Percentiles rank a stretch among this genome's conserved stretches.
Evolutionary conservation across 2,329 filamentous ascomycete genomes (phyloP).

Genomic region (Aspergillus sp.): DNA sequence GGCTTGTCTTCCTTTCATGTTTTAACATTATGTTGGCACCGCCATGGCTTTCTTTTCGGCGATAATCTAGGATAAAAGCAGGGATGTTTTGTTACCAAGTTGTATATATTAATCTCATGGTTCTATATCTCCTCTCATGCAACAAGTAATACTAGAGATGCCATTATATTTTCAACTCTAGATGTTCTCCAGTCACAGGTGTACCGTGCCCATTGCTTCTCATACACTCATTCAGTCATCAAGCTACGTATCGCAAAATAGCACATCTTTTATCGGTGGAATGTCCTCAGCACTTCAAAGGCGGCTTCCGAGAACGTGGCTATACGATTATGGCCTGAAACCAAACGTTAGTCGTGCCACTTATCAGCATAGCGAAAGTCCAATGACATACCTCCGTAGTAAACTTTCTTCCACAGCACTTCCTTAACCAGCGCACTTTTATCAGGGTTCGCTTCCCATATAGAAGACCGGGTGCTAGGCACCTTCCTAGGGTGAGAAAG

Average conservation of each 20-base stretch:
- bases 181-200: not conserved
- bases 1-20: constrained; percentile 16
- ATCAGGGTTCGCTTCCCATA: constrained; percentile 37
- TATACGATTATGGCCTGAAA: constrained; percentile 42
- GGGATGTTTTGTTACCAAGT: constrained; percentile 7
- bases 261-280: constrained; percentile 29
- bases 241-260: not conserved
- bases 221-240: not conserved
- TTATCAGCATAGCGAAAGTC: not conserved
- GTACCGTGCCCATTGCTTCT: not conserved
- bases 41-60: not conserved
- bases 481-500: no score
- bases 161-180: not conserved
- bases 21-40: constrained; percentile 1
- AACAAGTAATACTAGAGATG: not conserved
- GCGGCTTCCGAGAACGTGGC: constrained; percentile 40
- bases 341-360: not conserved
- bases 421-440: constrained; percentile 30
- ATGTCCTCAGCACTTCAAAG: constrained; percentile 38
- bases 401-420: constrained; percentile 45
- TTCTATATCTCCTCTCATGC: constrained; percentile 19
- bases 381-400: constrained; percentile 41
- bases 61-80: constrained; percentile 10
- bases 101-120: constrained; percentile 19
- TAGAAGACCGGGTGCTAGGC: no score